Evolutionary conservation across 2,329 filamentous ascomycete genomes (phyloP), one percentile per base, ranked within the genome.

Genomic region (Pyrenochaeta sp.): DNA sequence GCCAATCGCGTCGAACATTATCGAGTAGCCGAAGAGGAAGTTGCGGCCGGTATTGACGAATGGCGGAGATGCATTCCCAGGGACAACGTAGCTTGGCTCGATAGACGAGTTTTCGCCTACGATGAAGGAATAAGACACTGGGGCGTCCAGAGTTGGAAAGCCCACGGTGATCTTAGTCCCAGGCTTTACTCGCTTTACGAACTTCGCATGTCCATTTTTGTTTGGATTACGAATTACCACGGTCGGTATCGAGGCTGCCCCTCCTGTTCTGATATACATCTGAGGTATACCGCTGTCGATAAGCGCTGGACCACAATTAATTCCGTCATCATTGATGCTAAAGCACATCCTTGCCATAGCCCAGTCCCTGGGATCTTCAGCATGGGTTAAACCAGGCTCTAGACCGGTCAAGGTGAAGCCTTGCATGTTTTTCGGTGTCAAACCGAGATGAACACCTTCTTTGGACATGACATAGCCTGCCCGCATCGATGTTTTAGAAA

Each of bases 31-130:
- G 45, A 58, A 66, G 12, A 75, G 51, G 41, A 75, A 67, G 44
- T 71, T 71, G 7, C 72, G 62, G 3, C 73, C 73, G 1, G 70
- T 75, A 40, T 75, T 75, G 49, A 75, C 51, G 37, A 64, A 74
- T 9, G 73, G 61, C 17, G 65, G 61, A 11, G 58, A 48, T 20
- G 51, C 48, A 9, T 55, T 57, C 11, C 54, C 66, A 12, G 72
- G 70, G 6, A 69, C 57, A 37, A 74, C 69, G 42, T 65, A 67
- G 10, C 45, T 62, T 14, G 73, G 71, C 37, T 67, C 65, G 45
- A 71, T 62, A 37, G 45, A n/a, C 23, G 58, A 60, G 17, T 44
- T 49, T 6, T 64, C 51, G n/a, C 72, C 71, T 3, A 73, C 68
- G 6, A 53, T 48, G 35, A 75, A 67, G 4, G 62, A 56, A 44